Percentiles rank a stretch among this genome's conserved stretches.
Evolutionary conservation across 2,329 filamentous ascomycete species (phyloP).

Genomic region (Coniochaeta pulveracea): DNA sequence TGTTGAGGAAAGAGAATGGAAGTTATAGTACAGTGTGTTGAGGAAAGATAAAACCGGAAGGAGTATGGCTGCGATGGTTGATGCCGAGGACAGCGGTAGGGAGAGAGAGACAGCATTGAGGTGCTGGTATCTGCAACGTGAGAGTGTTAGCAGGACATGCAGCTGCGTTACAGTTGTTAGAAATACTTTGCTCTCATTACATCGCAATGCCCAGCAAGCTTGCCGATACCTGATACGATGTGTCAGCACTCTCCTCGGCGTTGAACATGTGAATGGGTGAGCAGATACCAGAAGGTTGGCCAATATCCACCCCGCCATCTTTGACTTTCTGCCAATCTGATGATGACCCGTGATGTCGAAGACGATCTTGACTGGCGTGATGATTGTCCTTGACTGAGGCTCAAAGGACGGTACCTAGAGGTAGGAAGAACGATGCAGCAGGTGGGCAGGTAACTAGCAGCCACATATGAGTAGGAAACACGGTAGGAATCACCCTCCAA

Average conservation of each 20-base stretch:
- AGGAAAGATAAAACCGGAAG: slow-evolving; percentile 27
- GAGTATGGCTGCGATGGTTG: slow-evolving; percentile 25
- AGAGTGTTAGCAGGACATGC: background rate
- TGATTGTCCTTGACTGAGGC: no score
- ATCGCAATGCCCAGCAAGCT: slow-evolving; percentile 1
- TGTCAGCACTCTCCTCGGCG: no score
- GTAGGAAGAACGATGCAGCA: no score
- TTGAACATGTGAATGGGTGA: background rate
- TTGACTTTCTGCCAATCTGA: no score
- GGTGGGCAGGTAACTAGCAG: no score
- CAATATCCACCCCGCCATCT: background rate
- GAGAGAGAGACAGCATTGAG: slow-evolving; percentile 25
- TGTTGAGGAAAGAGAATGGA: slow-evolving; percentile 13
- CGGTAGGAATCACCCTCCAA: no score
- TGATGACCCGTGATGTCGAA: no score
- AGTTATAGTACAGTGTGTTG: slow-evolving; percentile 24
- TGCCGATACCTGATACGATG: background rate
- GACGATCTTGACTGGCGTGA: no score
- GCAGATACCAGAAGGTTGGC: background rate
- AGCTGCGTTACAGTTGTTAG: no score
- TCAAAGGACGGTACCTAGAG: no score
- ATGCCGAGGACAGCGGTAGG: slow-evolving; percentile 23
- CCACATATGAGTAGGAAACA: no score
- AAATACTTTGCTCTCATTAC: background rate
- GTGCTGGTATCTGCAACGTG: slow-evolving; percentile 24